Base-by-base conservation (phyloP, 192 early-diverging fungal genomes). In the Linderina pennispora region DNA sequence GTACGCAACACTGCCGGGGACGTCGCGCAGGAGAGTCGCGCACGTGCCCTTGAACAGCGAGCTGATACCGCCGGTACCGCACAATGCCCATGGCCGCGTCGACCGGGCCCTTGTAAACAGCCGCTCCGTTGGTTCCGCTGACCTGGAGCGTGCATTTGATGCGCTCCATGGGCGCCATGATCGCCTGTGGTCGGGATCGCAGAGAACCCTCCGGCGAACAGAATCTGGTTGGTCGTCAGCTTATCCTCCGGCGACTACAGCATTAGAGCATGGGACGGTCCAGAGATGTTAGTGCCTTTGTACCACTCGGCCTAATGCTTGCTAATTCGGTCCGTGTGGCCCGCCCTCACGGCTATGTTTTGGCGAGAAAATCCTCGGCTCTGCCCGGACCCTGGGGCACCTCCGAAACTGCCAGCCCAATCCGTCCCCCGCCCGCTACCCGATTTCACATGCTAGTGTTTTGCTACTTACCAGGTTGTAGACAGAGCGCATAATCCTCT, bases 111-210 rank as follows among this genome's bases (percentile, higher is more conserved):
- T 87, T 94, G 80, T 94, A 99, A 16, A 71, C 77, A 25, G 62
- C 55, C 3, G 51, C 17, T 20, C 49, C 53, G 44, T 25, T 43
- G n/a, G 52, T 50, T 25, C 62, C 53, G 1, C 34, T 13, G 15
- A 88, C 89, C 65, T 99, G 97, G 53, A 99, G 73, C 40, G 92
- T 71, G 20, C 93, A 90, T 79, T 97, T 98, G 75, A 98, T 83
- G 49, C 93, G 86, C 70, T 97, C 96, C 73, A 86, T 88, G 32
- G 95, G 95, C 18, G 90, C 85, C 81, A 94, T 95, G 45, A 97
- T 67, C 43, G 92, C n/a, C 76, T 8, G 94, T 96, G 15, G 91
- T 92, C n/a, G 91, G 91, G 25, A 88, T 83, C 31, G 94, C 97
- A 3, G 93, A 96, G 77, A 97, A 91, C 17, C 80, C 91, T 55